phyloP scores from a whole-genome alignment of 176 grass and related monocot species.

The Bonia amplexicaulis region DNA sequence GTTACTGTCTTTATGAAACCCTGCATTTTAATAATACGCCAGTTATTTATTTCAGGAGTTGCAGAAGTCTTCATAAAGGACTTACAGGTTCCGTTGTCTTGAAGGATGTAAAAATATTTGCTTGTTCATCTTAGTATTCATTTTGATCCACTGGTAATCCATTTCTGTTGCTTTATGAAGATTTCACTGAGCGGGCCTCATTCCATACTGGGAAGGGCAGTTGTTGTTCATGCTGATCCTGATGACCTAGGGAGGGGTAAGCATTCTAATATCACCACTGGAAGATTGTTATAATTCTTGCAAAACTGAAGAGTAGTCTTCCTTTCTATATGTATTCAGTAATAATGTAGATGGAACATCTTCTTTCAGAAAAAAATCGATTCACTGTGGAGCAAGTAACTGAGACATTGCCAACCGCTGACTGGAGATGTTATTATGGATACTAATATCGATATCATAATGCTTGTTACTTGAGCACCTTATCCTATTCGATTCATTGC shows the following conservation, averaged over 20 bases:
- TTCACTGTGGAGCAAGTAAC: neutral
- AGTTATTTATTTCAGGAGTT: conserved; percentile 40
- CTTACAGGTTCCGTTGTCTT: conserved; percentile 32
- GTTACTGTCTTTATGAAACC: neutral
- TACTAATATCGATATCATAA: neutral
- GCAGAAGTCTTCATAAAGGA: conserved; percentile 68
- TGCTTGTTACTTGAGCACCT: neutral
- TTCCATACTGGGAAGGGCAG: conserved; percentile 62
- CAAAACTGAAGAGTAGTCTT: neutral
- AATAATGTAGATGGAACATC: neutral
- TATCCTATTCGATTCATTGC: neutral
- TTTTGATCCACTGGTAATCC: neutral
- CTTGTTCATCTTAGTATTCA: neutral
- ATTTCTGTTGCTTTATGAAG: conserved; percentile 31
- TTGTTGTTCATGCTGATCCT: conserved; percentile 68
- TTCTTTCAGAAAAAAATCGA: neutral
- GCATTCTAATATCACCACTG: neutral
- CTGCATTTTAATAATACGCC: neutral
- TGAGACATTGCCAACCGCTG: neutral
- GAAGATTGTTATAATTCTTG: neutral
- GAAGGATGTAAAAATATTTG: neutral
- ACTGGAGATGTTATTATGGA: neutral
- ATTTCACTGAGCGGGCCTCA: conserved; percentile 44
- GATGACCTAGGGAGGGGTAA: conserved; percentile 75
- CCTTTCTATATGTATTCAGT: neutral